Percentiles rank a stretch among this genome's conserved stretches.
These are phyloP conservation scores for Claviceps citrina DNA, from an alignment of 2,329 filamentous ascomycete genomes.

Conservation along the genomic window DNA sequence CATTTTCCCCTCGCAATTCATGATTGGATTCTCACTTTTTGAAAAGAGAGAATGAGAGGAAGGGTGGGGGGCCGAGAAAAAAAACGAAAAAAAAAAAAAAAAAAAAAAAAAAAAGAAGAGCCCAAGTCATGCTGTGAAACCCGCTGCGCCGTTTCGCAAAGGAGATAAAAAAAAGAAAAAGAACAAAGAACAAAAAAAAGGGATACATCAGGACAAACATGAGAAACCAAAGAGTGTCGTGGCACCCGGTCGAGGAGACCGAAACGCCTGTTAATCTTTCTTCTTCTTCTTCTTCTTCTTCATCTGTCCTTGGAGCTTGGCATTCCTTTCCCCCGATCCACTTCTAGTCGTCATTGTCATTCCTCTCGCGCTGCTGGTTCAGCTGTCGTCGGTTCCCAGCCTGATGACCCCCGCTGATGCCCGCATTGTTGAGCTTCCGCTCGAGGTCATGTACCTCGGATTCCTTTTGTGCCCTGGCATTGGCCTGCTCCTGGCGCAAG, in stretches of 20 bases:
- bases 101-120: not conserved
- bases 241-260: no score
- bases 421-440: slow-evolving; percentile 41
- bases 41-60: no score
- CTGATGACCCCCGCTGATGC: slow-evolving; percentile 19
- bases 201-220: no score
- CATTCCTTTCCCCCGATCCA: not conserved
- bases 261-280: no score
- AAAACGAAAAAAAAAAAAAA: slow-evolving; percentile 11
- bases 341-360: slow-evolving; percentile 41
- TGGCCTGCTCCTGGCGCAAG: slow-evolving; percentile 65
- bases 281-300: not conserved
- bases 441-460: slow-evolving; percentile 58
- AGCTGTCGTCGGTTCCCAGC: slow-evolving; percentile 20
- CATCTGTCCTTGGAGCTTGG: slow-evolving; percentile 8
- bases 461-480: slow-evolving; percentile 63
- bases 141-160: slow-evolving; percentile 21
- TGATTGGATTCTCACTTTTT: no score
- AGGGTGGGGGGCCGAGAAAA: no score
- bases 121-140: no score
- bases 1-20: no score
- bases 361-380: slow-evolving; percentile 30
- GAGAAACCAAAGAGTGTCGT: no score
- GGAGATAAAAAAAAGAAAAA: not conserved
- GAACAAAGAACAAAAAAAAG: not conserved